Percentiles rank a stretch among this genome's conserved stretches.
phyloP scores from a whole-genome alignment of 768 basidiomycete genomes.

The Cubamyces lactineus region DNA sequence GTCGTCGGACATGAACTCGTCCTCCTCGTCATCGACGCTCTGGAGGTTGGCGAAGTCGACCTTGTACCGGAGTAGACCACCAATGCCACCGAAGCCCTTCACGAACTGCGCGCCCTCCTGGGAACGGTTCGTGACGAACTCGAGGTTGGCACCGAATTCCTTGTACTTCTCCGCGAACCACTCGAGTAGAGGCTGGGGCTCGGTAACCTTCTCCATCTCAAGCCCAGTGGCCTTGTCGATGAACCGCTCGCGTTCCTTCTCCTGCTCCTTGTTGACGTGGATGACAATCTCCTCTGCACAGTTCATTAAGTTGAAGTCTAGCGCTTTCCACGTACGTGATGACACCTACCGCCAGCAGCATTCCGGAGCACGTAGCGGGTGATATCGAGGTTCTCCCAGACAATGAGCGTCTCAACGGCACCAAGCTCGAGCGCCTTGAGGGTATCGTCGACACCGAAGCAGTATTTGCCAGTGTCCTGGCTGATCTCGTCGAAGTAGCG shows the following conservation, averaged over 20 bases:
- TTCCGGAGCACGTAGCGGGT: constrained; percentile 88
- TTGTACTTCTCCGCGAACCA: constrained; percentile 99
- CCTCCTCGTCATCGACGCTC: constrained; percentile 78
- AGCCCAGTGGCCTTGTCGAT: constrained; percentile 90
- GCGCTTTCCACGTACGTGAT: not conserved
- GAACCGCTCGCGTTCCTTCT: constrained; percentile 95
- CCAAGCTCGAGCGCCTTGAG: constrained; percentile 96
- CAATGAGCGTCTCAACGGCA: constrained; percentile 94
- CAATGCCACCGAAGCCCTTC: constrained; percentile 98
- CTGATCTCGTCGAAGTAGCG: constrained; percentile 99
- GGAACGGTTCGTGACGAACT: constrained; percentile 94
- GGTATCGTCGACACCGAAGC: constrained; percentile 97
- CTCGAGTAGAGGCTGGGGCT: constrained; percentile 89
- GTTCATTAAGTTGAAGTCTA: not conserved
- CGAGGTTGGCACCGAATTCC: constrained; percentile 93
- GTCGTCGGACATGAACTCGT: constrained; percentile 81
- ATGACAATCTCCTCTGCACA: constrained; percentile 78
- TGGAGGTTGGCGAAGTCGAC: constrained; percentile 90
- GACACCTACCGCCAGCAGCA: constrained; percentile 76
- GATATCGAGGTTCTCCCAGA: constrained; percentile 97
- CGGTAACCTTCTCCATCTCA: constrained; percentile 90
- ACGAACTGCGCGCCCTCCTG: constrained; percentile 99
- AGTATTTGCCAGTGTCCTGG: constrained; percentile 94
- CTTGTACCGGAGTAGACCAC: constrained; percentile 95
- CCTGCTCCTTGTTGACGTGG: constrained; percentile 78